phyloP scores from a whole-genome alignment of 2,329 filamentous ascomycete species.

The Pseudodiploospora longispora region DNA sequence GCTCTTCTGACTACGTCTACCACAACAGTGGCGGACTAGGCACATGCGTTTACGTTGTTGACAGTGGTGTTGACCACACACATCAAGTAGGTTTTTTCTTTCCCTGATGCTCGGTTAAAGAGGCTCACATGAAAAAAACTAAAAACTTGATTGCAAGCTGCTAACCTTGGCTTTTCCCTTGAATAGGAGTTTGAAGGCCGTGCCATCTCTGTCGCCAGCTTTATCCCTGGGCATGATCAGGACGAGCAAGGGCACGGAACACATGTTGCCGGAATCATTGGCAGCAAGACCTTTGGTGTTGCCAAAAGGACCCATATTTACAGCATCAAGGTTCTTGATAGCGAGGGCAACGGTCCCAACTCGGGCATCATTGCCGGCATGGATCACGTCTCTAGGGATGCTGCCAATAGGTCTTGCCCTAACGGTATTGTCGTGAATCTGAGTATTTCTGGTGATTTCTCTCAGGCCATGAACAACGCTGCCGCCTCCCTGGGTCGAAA shows the following conservation, averaged over 20 bases:
- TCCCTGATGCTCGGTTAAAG: too few relatives aligned
- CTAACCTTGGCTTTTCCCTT: too few relatives aligned
- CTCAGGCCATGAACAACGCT: slow-evolving; percentile 36
- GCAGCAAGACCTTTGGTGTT: slow-evolving; percentile 28
- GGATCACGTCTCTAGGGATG: slow-evolving; percentile 29
- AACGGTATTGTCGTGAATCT: slow-evolving; percentile 40
- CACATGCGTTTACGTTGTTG: slow-evolving; percentile 33
- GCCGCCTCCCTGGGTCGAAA: slow-evolving; percentile 31
- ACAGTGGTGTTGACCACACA: slow-evolving; percentile 28
- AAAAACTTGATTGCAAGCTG: too few relatives aligned
- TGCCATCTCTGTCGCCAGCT: slow-evolving; percentile 27
- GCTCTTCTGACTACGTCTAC: slow-evolving; percentile 20
- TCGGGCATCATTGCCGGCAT: slow-evolving; percentile 33
- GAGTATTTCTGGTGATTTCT: slow-evolving; percentile 38
- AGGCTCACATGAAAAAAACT: background rate
- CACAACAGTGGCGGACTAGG: slow-evolving; percentile 26
- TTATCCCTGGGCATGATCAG: slow-evolving; percentile 18
- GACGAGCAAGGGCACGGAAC: slow-evolving; percentile 29
- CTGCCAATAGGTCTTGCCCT: slow-evolving; percentile 25
- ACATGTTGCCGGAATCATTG: slow-evolving; percentile 28
- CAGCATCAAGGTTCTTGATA: slow-evolving; percentile 30
- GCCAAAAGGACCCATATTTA: slow-evolving; percentile 30
- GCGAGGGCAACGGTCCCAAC: slow-evolving; percentile 24
- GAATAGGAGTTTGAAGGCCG: slow-evolving; percentile 30
- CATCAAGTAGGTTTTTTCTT: slow-evolving; percentile 21